phyloP scores from a whole-genome alignment of 2,329 filamentous ascomycete genomes.

The Fusarium algeriense region DNA sequence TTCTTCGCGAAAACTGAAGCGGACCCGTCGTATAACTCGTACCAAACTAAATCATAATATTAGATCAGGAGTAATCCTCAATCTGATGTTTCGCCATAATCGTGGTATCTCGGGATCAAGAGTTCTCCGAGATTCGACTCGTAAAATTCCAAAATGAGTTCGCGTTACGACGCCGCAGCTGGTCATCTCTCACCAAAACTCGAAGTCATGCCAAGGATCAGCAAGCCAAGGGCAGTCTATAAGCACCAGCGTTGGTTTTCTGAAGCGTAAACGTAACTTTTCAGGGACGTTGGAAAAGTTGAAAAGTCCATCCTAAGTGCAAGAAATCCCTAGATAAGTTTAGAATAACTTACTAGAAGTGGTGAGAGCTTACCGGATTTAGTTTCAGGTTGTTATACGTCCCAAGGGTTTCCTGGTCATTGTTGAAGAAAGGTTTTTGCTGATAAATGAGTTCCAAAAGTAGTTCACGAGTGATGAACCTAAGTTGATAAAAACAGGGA shows the following conservation, averaged over 20 bases:
- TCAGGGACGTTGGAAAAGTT: neutral
- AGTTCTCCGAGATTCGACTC: neutral
- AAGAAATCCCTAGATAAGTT: too few species aligned
- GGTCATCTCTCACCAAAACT: neutral
- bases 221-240: too few species aligned
- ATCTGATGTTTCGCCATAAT: neutral
- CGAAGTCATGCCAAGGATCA: neutral
- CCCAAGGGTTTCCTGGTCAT: neutral
- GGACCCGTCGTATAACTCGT: neutral
- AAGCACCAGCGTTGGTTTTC: too few species aligned
- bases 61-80: neutral
- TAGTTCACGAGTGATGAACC: neutral
- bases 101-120: neutral
- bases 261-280: too few species aligned
- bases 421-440: too few species aligned
- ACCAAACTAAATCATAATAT: neutral
- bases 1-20: neutral
- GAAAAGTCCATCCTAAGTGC: too few species aligned
- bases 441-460: accelerated
- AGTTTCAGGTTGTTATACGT: too few species aligned
- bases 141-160: neutral
- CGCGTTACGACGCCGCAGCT: accelerated
- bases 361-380: neutral
- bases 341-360: too few species aligned
- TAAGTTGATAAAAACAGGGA: neutral